Percentiles rank a stretch among this genome's conserved stretches.
These are phyloP conservation scores for Aspergillus persii DNA, from an alignment of 2,329 filamentous ascomycete genomes.

Conservation along the genomic window DNA sequence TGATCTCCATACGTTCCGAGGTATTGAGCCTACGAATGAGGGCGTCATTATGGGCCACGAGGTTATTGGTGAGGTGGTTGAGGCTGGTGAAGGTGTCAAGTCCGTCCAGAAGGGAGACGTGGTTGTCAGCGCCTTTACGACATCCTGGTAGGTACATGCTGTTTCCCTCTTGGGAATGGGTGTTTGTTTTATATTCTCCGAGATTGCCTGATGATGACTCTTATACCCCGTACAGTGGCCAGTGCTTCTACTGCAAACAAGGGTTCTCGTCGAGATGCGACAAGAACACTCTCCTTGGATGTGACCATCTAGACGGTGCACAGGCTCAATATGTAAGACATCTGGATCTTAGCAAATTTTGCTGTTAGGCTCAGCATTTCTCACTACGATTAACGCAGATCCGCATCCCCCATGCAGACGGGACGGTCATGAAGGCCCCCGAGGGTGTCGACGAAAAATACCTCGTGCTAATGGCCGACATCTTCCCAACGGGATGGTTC, in stretches of 20 bases:
- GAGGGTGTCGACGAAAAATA: conserved; percentile 68
- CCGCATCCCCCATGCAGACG: conserved; percentile 76
- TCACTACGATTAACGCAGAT: conserved; percentile 43
- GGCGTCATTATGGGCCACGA: conserved; percentile 74
- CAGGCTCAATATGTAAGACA: conserved; percentile 70
- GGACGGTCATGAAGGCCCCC: conserved; percentile 73
- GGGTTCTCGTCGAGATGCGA: conserved; percentile 75
- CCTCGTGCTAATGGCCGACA: conserved; percentile 86
- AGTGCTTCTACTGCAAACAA: conserved; percentile 82
- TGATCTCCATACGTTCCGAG: conserved; percentile 83
- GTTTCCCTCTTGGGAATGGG: background rate
- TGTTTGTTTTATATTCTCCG: too few species aligned
- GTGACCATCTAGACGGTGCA: conserved; percentile 65
- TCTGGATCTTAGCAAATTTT: background rate
- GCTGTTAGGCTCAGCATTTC: background rate
- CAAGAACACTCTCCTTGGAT: conserved; percentile 69
- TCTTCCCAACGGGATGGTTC: conserved; percentile 83
- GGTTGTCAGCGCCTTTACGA: conserved; percentile 80
- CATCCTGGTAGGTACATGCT: conserved; percentile 62
- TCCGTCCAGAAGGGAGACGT: conserved; percentile 71
- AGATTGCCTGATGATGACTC: background rate
- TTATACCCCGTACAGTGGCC: conserved; percentile 45
- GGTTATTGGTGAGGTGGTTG: conserved; percentile 73
- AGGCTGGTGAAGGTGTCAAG: conserved; percentile 66
- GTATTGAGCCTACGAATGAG: conserved; percentile 68